Conservation (phyloP, 495 filamentous ascomycete genomes). For the Thozetella sp. region DNA sequence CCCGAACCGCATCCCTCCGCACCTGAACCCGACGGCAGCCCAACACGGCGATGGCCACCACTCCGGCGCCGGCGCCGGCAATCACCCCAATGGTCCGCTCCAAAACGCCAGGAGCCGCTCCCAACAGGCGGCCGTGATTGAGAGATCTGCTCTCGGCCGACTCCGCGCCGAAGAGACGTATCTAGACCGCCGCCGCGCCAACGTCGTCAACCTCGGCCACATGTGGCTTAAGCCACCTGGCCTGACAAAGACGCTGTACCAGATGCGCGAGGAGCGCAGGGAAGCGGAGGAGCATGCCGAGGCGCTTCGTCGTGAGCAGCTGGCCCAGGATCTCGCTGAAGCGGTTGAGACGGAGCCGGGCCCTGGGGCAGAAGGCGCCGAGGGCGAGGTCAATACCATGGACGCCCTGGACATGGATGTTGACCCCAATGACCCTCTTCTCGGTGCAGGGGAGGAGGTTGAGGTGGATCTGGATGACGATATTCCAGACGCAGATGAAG, state of each 20-base stretch:
- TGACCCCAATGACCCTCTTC: conserved; percentile 28
- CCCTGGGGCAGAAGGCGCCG: conserved; percentile 32
- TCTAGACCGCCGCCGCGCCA: conserved; percentile 66
- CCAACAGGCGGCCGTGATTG: conserved; percentile 25
- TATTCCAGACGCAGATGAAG: conserved; percentile 62
- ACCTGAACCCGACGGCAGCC: conserved; percentile 20
- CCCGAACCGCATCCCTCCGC: conserved; percentile 31
- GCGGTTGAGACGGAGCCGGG: conserved; percentile 41
- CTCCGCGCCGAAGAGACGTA: conserved; percentile 70
- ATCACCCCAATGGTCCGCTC: conserved; percentile 22
- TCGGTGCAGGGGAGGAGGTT: conserved; percentile 15
- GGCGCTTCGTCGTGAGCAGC: conserved; percentile 66
- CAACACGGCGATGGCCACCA: conserved; percentile 25
- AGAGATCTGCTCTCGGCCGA: conserved; percentile 57
- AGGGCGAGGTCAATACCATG: conserved; percentile 17
- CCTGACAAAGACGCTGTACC: conserved; percentile 73
- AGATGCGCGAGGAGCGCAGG: conserved; percentile 74
- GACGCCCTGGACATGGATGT: conserved; percentile 54
- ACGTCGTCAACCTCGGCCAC: conserved; percentile 73
- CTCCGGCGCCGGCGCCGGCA: conserved; percentile 16
- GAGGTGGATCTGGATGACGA: conserved; percentile 63
- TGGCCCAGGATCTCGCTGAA: conserved; percentile 64
- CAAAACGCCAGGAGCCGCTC: conserved; percentile 15
- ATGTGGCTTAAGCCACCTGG: conserved; percentile 82
- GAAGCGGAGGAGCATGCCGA: conserved; percentile 81